Conservation (phyloP, 805 yeast genomes). For the Schizosaccharomyces osmophilus region DNA sequence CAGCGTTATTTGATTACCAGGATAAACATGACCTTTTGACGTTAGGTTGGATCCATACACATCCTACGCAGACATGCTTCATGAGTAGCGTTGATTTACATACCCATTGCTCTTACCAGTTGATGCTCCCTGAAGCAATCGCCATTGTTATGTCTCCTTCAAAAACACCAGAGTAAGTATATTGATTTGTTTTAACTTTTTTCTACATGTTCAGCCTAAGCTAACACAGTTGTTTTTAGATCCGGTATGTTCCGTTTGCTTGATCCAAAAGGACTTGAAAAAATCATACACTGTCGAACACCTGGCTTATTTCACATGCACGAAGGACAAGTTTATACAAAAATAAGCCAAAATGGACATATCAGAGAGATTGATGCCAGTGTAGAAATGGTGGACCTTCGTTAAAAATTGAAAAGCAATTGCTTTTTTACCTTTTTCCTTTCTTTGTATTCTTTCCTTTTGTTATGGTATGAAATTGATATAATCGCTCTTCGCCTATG, state of each 20-base stretch:
- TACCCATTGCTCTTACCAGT: slow-evolving; percentile 43
- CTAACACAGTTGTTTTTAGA: slow-evolving; percentile 1
- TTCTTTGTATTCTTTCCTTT: not conserved
- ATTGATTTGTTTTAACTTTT: not conserved
- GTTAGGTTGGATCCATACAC: slow-evolving; percentile 57
- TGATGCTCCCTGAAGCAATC: slow-evolving; percentile 44
- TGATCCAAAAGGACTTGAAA: slow-evolving; percentile 38
- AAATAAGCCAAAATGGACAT: slow-evolving; percentile 24
- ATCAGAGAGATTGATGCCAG: slow-evolving; percentile 25
- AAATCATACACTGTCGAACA: slow-evolving; percentile 25
- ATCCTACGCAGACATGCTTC: slow-evolving; percentile 50
- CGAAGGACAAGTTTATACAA: slow-evolving; percentile 25
- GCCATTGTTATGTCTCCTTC: slow-evolving; percentile 43
- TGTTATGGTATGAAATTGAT: too few relatives aligned
- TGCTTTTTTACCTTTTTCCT: not conserved
- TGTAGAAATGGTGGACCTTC: slow-evolving; percentile 25
- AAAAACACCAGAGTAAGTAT: slow-evolving; percentile 15
- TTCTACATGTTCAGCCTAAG: not conserved
- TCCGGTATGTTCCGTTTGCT: slow-evolving; percentile 37
- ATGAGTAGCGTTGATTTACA: slow-evolving; percentile 41
- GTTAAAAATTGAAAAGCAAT: slow-evolving; percentile 9
- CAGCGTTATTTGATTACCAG: slow-evolving; percentile 28
- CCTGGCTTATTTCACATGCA: slow-evolving; percentile 39
- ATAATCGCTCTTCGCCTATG: too few relatives aligned
- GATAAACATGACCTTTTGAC: slow-evolving; percentile 33